Conservation (phyloP, 2,329 filamentous ascomycete species). For the Venturia pyrina region DNA sequence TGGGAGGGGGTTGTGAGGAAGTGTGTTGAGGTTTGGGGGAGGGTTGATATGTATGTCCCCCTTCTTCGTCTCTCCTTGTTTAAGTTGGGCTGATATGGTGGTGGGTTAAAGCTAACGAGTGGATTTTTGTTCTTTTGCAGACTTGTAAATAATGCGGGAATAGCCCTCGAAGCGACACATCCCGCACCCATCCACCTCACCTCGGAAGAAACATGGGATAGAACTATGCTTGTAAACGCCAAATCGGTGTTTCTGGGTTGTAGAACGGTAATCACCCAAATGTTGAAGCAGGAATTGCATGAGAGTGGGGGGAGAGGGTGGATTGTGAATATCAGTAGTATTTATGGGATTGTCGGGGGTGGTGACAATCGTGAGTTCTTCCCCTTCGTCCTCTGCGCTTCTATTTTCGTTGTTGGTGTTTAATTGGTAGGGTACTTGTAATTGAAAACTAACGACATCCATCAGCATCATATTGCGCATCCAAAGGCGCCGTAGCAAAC, state of each 20-base stretch:
- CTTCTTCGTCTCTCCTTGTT: no score
- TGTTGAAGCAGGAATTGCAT: conserved; percentile 38
- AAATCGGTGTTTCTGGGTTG: conserved; percentile 32
- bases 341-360: conserved; percentile 23
- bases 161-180: conserved; percentile 28
- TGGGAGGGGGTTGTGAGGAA: conserved; percentile 18
- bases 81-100: no score
- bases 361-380: not conserved
- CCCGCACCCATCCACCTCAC: conserved; percentile 36
- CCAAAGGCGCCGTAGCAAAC: conserved; percentile 19
- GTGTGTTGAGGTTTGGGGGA: conserved; percentile 15
- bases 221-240: conserved; percentile 26
- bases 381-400: no score
- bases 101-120: no score
- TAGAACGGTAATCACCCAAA: conserved; percentile 39
- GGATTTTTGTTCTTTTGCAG: conserved; percentile 5
- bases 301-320: conserved; percentile 35
- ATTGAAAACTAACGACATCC: not conserved
- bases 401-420: no score
- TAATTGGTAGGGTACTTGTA: no score
- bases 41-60: conserved; percentile 16
- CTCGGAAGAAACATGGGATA: conserved; percentile 36
- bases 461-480: not conserved
- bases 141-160: conserved; percentile 37
- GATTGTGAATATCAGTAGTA: conserved; percentile 41